Base-by-base conservation (phyloP, 495 filamentous ascomycete genomes). In the Poronia punctata region DNA sequence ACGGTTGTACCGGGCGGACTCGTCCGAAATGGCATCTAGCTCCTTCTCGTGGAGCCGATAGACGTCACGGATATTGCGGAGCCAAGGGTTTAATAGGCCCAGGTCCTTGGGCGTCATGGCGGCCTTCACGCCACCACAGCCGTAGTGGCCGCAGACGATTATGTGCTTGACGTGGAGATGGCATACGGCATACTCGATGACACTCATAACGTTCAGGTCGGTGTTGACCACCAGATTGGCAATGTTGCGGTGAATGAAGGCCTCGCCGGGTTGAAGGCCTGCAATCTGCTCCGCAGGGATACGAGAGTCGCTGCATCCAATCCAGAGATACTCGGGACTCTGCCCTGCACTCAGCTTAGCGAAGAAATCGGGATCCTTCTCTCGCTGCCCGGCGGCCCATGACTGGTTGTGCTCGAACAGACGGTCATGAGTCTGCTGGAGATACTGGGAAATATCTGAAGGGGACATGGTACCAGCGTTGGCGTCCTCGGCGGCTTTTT, bases 181-280 rank as follows among this genome's bases (percentile, higher is more conserved):
- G 43, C 62, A 53, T 6, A 80, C 74, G 19, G 77, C 77, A 53
- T 79, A 81, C 34, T 76, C 66, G 47, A 81, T 75, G 47, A 79
- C 77, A 60, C 66, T 72, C 67, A 81, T 75, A 37, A 71, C 72
- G 56, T 75, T 77, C 24, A 78, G 65, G 38, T 78, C 74, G 29
- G 65, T 75, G 54, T 69, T 71, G 55, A 68, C 66, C 29, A 80
- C 70, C 32, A 81, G 54, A 64, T 80, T 80, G 43, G 76, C 77
- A 47, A 81, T 79, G 67, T 80, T 80, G 53, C 76, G 69, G 57
- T 80, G 76, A 37, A 79, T 67, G 52, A 80, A 80, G 38, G 70
- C 68, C 36, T 80, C 75, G 33, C 77, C 77, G 28, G 77, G 71
- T 22, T 65, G 56, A n/a, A 80, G 60, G 25, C 77, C 76, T 18